Conservation (phyloP, 148 eudicot genomes). For the Fallopia convolvulus region DNA sequence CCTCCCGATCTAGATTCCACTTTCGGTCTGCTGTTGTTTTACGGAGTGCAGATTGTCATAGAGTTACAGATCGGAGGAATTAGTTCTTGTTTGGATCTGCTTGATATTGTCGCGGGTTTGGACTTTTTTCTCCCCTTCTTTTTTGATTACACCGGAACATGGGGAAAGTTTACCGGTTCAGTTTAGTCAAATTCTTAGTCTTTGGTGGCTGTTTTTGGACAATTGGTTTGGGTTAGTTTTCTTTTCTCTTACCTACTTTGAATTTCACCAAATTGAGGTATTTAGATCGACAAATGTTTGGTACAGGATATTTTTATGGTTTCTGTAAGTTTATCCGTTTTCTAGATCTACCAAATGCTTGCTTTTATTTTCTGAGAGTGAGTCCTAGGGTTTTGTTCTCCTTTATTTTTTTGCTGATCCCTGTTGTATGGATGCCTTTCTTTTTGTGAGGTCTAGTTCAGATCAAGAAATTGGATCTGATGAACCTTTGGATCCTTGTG, state of each 20-base stretch:
- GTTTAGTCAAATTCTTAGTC: neutral
- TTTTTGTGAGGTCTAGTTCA: neutral
- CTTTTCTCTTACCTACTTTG: neutral
- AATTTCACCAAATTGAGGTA: neutral
- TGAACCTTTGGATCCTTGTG: neutral
- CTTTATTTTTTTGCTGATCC: neutral
- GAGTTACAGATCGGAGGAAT: neutral
- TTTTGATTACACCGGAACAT: neutral
- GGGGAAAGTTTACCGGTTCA: neutral
- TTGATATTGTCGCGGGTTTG: neutral
- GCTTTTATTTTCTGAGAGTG: neutral
- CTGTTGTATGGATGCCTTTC: neutral
- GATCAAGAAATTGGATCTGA: neutral
- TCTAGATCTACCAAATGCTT: neutral
- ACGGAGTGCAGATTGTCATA: neutral
- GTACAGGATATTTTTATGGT: neutral
- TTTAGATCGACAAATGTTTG: neutral
- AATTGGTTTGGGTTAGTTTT: neutral
- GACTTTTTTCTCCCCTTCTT: neutral
- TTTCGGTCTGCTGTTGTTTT: neutral
- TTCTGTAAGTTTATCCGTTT: neutral
- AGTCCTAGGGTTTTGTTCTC: neutral
- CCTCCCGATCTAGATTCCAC: neutral
- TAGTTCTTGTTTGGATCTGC: neutral
- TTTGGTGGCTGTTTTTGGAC: neutral